Percentiles rank a stretch among this genome's conserved stretches.
Evolutionary conservation across 2,329 filamentous ascomycete genomes (phyloP).

Genomic region (Penicillium sp.): DNA sequence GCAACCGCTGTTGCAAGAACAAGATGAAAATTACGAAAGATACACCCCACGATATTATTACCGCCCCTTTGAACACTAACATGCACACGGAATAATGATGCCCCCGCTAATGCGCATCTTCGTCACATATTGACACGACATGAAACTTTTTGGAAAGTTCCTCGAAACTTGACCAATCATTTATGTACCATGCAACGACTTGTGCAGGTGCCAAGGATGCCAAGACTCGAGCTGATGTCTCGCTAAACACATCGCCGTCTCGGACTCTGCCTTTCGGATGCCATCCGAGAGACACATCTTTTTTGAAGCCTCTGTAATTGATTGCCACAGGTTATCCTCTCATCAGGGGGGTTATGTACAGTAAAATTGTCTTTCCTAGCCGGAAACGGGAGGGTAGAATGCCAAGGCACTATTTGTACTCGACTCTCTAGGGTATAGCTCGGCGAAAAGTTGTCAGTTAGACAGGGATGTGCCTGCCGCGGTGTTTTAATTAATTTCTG

Average conservation of each 20-base stretch:
- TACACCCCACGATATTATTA: background rate
- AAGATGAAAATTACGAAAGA: too few species aligned
- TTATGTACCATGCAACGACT: background rate
- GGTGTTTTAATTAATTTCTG: background rate
- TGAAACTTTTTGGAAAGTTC: background rate
- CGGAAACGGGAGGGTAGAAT: background rate
- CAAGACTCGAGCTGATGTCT: conserved; percentile 3
- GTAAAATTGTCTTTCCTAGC: too few species aligned
- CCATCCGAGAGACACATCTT: background rate
- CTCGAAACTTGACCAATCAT: conserved; percentile 17
- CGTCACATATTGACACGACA: background rate
- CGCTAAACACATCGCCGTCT: background rate
- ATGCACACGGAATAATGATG: background rate
- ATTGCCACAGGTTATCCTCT: background rate
- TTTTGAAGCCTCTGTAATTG: background rate
- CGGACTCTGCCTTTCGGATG: background rate
- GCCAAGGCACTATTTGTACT: background rate
- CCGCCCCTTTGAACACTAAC: background rate
- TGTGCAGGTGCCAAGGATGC: conserved; percentile 5
- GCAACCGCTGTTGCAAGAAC: too few species aligned
- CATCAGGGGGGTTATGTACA: too few species aligned
- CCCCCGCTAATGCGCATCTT: background rate
- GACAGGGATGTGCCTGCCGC: background rate
- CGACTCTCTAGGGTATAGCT: background rate
- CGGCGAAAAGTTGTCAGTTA: background rate